Evolutionary conservation across 192 early-diverging fungal genomes (phyloP).

Genomic region (Rhizophagus prolifer): DNA sequence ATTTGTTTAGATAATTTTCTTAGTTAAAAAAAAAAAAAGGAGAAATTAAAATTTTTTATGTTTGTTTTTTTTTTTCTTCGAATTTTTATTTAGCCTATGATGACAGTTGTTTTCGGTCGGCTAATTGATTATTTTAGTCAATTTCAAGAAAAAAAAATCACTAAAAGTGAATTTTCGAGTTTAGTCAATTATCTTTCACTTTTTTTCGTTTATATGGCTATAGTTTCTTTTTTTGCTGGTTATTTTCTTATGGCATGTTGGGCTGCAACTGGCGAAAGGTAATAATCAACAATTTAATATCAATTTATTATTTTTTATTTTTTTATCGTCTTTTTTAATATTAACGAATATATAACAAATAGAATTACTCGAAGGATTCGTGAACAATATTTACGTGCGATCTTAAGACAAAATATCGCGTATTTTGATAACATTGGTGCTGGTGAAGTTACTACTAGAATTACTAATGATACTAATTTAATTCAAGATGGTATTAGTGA

Average conservation of each 20-base stretch:
- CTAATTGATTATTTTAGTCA: background rate
- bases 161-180: background rate
- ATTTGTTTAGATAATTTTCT: too few relatives aligned
- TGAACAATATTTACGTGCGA: constrained; percentile 69
- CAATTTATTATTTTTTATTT: too few relatives aligned
- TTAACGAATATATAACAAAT: background rate
- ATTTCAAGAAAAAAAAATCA: background rate
- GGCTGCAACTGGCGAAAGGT: background rate
- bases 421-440: constrained; percentile 85
- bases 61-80: background rate
- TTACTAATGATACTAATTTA: constrained; percentile 83
- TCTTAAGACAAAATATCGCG: constrained; percentile 84
- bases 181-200: background rate
- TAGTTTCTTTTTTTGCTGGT: background rate
- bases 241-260: background rate
- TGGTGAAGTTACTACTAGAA: constrained; percentile 79
- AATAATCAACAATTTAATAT: background rate
- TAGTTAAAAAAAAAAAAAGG: too few relatives aligned
- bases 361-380: constrained; percentile 63
- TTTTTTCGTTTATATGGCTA: background rate
- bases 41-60: background rate
- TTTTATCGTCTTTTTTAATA: too few relatives aligned
- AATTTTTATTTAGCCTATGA: background rate
- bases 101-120: background rate
- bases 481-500: constrained; percentile 90